Evolutionary conservation across 2,329 filamentous ascomycete genomes (phyloP).

Genomic region (Aurifilum marmelostoma): DNA sequence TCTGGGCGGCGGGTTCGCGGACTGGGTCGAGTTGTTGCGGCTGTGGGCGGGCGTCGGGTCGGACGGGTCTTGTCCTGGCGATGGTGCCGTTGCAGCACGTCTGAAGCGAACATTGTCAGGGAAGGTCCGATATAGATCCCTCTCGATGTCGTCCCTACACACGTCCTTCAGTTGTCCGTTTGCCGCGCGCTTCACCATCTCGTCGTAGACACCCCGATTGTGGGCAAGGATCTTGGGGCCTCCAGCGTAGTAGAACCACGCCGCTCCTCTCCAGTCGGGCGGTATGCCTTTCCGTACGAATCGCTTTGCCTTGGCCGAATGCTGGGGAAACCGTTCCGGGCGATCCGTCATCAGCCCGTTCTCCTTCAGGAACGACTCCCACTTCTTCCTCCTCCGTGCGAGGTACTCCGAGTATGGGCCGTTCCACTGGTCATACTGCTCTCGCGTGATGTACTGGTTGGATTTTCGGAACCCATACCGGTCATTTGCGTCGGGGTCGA

Average conservation of each 20-base stretch:
- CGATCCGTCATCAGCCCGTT: constrained; percentile 71
- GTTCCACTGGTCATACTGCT: constrained; percentile 85
- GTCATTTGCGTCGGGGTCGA: constrained; percentile 62
- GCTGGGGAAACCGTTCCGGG: constrained; percentile 78
- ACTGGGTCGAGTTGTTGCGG: constrained; percentile 30
- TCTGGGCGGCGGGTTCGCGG: constrained; percentile 33
- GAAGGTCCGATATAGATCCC: constrained; percentile 91
- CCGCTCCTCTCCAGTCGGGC: constrained; percentile 89
- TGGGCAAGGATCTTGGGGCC: constrained; percentile 79
- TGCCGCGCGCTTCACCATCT: constrained; percentile 60
- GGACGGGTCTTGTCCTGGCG: constrained; percentile 39
- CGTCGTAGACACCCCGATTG: constrained; percentile 75
- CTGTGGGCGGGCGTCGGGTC: constrained; percentile 39
- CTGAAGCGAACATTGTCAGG: constrained; percentile 94
- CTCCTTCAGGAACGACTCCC: constrained; percentile 77
- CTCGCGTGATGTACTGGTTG: constrained; percentile 74
- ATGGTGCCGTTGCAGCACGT: constrained; percentile 47
- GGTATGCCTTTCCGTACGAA: constrained; percentile 94
- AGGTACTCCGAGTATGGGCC: constrained; percentile 74
- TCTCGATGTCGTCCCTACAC: constrained; percentile 88
- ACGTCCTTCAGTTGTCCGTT: constrained; percentile 62
- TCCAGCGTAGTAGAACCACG: constrained; percentile 96
- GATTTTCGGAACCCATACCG: constrained; percentile 92
- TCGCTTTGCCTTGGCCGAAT: constrained; percentile 81
- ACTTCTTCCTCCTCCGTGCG: constrained; percentile 76